Evolutionary conservation across 257 asterid species (phyloP).

Genomic region (Parsonsia alboflavescens): DNA sequence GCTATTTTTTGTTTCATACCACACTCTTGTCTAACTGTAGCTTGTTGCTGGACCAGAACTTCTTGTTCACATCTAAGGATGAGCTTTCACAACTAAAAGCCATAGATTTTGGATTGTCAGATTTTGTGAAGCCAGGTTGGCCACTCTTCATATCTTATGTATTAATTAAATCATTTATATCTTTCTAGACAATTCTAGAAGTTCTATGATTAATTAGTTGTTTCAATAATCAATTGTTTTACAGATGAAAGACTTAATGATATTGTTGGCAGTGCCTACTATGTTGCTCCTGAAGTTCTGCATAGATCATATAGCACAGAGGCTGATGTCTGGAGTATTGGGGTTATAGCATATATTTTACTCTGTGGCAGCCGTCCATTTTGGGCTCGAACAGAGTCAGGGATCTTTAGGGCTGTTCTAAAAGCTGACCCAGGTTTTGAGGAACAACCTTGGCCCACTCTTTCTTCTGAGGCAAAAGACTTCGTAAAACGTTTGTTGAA

Average conservation of each 20-base stretch:
- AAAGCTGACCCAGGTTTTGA: conserved; percentile 88
- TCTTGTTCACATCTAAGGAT: conserved; percentile 75
- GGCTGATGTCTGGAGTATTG: conserved; percentile 97
- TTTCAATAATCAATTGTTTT: conserved; percentile 15
- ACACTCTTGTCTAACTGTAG: conserved; percentile 27
- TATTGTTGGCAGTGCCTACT: conserved; percentile 94
- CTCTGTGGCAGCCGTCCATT: conserved; percentile 90
- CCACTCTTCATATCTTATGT: background rate
- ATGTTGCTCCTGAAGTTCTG: conserved; percentile 96
- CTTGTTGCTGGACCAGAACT: conserved; percentile 63
- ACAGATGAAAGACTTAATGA: conserved; percentile 92
- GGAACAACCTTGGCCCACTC: conserved; percentile 84
- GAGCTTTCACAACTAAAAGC: conserved; percentile 77
- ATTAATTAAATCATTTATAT: background rate
- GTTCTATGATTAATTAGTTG: background rate
- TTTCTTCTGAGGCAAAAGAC: conserved; percentile 79
- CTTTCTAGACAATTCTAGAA: background rate
- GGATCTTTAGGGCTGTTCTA: conserved; percentile 80
- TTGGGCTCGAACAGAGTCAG: conserved; percentile 97
- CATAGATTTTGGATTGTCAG: conserved; percentile 92
- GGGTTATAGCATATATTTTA: conserved; percentile 78
- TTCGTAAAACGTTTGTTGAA: conserved; percentile 68
- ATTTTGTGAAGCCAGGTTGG: conserved; percentile 88
- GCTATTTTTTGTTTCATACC: background rate
- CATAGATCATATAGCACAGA: conserved; percentile 85